Evolutionary conservation across 225 moss, liverwort and hornwort genomes (phyloP).

Genomic region (Sphagnum contortum): DNA sequence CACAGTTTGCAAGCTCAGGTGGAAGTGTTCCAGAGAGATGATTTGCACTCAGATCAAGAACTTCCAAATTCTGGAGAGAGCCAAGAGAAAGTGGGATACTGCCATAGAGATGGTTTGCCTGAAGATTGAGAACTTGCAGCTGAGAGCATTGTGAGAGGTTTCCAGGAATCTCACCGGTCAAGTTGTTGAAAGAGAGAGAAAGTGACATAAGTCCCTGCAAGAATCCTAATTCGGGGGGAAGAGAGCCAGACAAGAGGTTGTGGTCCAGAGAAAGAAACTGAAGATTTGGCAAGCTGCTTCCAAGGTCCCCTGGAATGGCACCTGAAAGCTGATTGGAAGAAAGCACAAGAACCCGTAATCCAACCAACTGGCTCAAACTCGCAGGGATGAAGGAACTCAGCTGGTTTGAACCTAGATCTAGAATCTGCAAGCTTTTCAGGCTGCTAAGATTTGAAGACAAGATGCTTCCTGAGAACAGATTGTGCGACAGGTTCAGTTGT

Average conservation of each 20-base stretch:
- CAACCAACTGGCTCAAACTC: constrained; percentile 34
- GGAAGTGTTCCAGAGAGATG: constrained; percentile 48
- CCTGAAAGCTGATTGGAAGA: constrained; percentile 52
- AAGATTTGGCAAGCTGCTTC: constrained; percentile 25
- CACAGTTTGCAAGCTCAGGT: constrained; percentile 48
- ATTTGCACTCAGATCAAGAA: constrained; percentile 54
- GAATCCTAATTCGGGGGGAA: constrained; percentile 45
- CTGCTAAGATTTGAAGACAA: constrained; percentile 23
- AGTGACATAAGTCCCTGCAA: constrained; percentile 24
- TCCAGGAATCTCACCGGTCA: constrained; percentile 43
- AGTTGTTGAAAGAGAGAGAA: constrained; percentile 32
- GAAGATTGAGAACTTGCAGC: constrained; percentile 52
- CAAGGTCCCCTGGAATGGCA: constrained; percentile 22
- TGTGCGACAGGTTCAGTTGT: constrained; percentile 57
- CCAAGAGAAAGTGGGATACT: constrained; percentile 40
- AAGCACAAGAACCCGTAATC: constrained; percentile 30
- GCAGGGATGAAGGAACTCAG: constrained; percentile 37
- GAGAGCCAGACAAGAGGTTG: constrained; percentile 29
- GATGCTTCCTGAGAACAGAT: constrained; percentile 41
- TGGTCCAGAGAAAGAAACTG: constrained; percentile 32
- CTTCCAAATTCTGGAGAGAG: constrained; percentile 52
- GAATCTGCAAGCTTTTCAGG: constrained; percentile 33
- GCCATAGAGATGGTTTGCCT: constrained; percentile 39
- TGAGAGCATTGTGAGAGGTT: constrained; percentile 28
- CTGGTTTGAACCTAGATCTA: constrained; percentile 43